phyloP scores from a whole-genome alignment of 148 eudicot species.

The Bassia scoparia region DNA sequence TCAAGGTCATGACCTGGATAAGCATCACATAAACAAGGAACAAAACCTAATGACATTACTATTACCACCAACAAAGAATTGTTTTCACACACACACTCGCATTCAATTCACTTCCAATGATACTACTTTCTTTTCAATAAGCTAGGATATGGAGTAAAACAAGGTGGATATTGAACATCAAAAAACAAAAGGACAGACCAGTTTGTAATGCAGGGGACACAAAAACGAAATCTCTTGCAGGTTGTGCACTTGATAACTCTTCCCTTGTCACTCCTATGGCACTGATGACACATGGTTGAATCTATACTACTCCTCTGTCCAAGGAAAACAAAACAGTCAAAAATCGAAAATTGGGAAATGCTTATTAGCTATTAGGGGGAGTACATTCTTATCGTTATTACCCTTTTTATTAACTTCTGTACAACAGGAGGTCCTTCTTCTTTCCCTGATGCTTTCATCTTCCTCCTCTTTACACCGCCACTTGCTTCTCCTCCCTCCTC shows the following conservation, averaged over 20 bases:
- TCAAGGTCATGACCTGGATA: neutral
- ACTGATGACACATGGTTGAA: constrained; percentile 51
- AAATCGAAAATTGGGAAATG: neutral
- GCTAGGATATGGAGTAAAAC: neutral
- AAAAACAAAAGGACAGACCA: constrained; percentile 26
- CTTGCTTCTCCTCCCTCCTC: neutral
- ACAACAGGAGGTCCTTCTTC: neutral
- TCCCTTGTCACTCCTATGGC: constrained; percentile 52
- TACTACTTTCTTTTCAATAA: neutral
- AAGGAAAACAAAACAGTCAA: neutral
- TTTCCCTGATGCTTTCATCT: neutral
- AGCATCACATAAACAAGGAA: neutral
- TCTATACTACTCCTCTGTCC: constrained; percentile 32
- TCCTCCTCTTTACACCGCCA: neutral
- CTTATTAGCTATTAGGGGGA: neutral
- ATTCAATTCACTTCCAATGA: neutral
- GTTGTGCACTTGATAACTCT: constrained; percentile 40
- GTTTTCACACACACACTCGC: neutral
- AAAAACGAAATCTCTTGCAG: constrained; percentile 39
- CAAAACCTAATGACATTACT: neutral
- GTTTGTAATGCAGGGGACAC: constrained; percentile 37
- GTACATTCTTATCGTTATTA: neutral
- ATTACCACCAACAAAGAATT: neutral
- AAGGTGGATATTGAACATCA: neutral
- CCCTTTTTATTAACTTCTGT: neutral